Base-by-base conservation (phyloP, 2,329 filamentous ascomycete genomes). In the Beauveria sp. region DNA sequence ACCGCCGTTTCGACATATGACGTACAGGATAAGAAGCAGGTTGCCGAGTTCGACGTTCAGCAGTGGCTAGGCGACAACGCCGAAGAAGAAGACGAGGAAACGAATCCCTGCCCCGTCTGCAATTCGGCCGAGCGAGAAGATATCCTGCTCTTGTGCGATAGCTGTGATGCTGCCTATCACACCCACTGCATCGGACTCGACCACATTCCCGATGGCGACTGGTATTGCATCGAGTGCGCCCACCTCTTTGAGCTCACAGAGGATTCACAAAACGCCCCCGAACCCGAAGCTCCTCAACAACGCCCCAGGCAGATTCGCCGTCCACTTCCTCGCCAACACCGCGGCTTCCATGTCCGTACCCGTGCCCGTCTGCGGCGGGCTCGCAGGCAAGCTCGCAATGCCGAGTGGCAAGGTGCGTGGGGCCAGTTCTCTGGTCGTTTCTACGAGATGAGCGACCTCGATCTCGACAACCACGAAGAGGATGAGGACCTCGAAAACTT, bases 381-480 rank as follows among this genome's bases (percentile, higher is more conserved):
- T 65, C 75, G 84, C 68, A 76, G 80, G 66, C 86, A 76, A 73
- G 86, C 79, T 82, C 89, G 92, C 77, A 91, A 76, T 71, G 89
- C 84, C 52, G 89, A 96, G 51, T 97, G 93, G 93, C 89, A 93
- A 70, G 90, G 90, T 60, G 90, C 96, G 1, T 96, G 91, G 88
- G 84, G 83, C 62, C 79, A 83, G 66, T 84, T 88, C 64, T 79
- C 83, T 18, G 83, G 80, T 56, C 80, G 79, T 42, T 79, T 88
- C 61, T 87, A 82, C 69, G 88, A 93, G 65, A 75, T 76, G 72
- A 76, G 73, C 67, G 74, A 76, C 48, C 67, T 76, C 52, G 75
- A 76, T 56, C 71, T 76, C 50, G 74, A 76, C 53, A 76, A 76
- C 61, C 71, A 75, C 50, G 72, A 76, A 26, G 75, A 93, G 71